Base-by-base conservation (phyloP, 768 basidiomycete species). In the Trametes cubensis region DNA sequence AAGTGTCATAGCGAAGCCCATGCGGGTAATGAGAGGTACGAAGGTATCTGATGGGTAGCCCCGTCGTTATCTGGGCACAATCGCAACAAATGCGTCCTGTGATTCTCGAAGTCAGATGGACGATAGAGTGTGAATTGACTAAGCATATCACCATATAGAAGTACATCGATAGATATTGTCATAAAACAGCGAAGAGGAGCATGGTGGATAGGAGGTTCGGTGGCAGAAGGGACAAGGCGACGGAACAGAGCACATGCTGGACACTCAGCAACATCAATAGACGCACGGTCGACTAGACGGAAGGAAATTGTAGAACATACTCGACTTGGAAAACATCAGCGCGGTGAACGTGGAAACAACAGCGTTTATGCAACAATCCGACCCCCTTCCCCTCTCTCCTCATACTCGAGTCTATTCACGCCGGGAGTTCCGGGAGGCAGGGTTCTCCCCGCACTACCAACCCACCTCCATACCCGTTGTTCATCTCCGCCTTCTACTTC, bases 381-480 rank as follows among this genome's bases (percentile, higher is more conserved):
- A 10, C 48, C 53, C 25, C 52, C 54, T 34, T 66, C 61, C 21
- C 57, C 65, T 44, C 48, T 52, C 39, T 53, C 63, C 28, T 51
- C 59, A 25, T 52, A 57, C 20, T 60, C 57, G 28, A 60, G 44
- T 50, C 48, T 55, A 46, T 55, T 46, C 41, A 60, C n/a, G 21
- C 61, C 61, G 21, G 65, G 59, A 28, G 67, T 57, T 13, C 62
- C 68, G 41, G 66, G 64, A 23, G 67, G 50, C 23, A 71, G 63
- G 41, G 70, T 65, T 60, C 66, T 62, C 14, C 72, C 71, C 18
- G 68, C 66, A 58, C 75, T 76, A n/a, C 94, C 94, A 30, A 93
- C 85, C 94, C 94, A 96, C 60, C 89, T 78, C 94, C 94, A 96
- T 58, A 94, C 94, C 66, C 92, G 84, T 75, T 87, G 81, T 76